phyloP scores from a whole-genome alignment of 2,329 filamentous ascomycete species.

The Alternaria incomplexa region DNA sequence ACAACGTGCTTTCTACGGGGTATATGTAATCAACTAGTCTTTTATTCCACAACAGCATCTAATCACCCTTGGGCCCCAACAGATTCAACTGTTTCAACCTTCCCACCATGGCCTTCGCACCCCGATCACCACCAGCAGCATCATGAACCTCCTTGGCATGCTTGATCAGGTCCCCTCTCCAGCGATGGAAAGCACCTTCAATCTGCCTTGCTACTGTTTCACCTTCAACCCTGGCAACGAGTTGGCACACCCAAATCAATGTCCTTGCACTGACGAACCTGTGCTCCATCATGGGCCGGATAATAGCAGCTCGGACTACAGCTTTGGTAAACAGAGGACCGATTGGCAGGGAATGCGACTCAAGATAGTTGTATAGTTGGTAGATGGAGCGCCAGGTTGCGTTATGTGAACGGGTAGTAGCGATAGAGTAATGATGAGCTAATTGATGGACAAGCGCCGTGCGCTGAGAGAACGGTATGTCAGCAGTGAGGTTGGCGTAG shows the following conservation, averaged over 20 bases:
- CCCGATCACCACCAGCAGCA: constrained; percentile 21
- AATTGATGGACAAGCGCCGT: constrained; percentile 39
- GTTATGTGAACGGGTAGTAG: constrained; percentile 25
- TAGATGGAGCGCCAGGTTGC: constrained; percentile 35
- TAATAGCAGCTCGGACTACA: constrained; percentile 31
- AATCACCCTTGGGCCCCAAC: constrained; percentile 2
- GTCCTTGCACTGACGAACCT: constrained; percentile 36
- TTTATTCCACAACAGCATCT: not conserved
- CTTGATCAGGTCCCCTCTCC: constrained; percentile 38
- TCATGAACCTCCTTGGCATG: constrained; percentile 27
- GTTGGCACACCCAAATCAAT: constrained; percentile 37
- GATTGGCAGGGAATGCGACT: constrained; percentile 25
- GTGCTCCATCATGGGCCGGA: constrained; percentile 33
- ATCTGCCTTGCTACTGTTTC: constrained; percentile 32
- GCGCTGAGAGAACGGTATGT: constrained; percentile 20
- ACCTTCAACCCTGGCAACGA: constrained; percentile 40
- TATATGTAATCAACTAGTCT: not conserved
- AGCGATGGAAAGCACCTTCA: constrained; percentile 33
- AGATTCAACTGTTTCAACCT: constrained; percentile 40
- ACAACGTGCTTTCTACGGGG: not conserved
- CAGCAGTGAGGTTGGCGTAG: constrained; percentile 20
- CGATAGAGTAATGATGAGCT: constrained; percentile 40
- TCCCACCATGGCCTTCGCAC: constrained; percentile 31
- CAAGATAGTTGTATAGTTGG: constrained; percentile 37
- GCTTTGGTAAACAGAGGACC: constrained; percentile 40